These are phyloP conservation scores for Wallacemonas collosoma DNA, from an alignment of 208 protist genomes.

Conservation along the genomic window DNA sequence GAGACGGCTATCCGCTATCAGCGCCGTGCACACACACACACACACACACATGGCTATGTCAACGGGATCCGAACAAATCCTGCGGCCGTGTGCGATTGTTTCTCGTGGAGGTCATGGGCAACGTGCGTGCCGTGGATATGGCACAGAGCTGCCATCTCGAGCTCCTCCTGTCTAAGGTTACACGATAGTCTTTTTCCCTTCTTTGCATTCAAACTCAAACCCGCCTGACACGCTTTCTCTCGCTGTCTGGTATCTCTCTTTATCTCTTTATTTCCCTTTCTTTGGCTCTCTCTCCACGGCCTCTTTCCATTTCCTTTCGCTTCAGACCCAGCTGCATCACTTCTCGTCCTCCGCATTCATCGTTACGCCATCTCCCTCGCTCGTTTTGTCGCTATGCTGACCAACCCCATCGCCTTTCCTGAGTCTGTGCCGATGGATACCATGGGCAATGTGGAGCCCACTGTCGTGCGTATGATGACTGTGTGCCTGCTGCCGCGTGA, in stretches of 20 bases:
- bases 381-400: background rate
- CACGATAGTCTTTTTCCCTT: background rate
- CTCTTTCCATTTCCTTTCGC: slow-evolving; percentile 1
- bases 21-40: too few relatives aligned
- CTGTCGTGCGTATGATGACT: slow-evolving; percentile 13
- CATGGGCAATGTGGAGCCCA: slow-evolving; percentile 9
- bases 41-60: too few relatives aligned
- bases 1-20: too few relatives aligned
- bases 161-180: too few relatives aligned
- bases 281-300: background rate
- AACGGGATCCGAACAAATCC: too few relatives aligned
- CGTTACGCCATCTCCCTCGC: background rate
- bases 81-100: too few relatives aligned
- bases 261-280: slow-evolving; percentile 4
- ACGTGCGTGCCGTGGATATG: too few relatives aligned
- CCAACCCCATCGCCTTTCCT: background rate
- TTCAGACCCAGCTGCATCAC: slow-evolving; percentile 2
- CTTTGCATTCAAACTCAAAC: too few relatives aligned
- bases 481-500: slow-evolving; percentile 7
- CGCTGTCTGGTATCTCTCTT: background rate
- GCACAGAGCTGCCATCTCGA: too few relatives aligned
- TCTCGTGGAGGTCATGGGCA: too few relatives aligned
- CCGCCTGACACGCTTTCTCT: background rate
- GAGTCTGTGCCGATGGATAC: slow-evolving; percentile 3
- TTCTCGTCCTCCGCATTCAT: background rate